phyloP scores from a whole-genome alignment of 495 filamentous ascomycete species.

The Geoglossum glabrum region DNA sequence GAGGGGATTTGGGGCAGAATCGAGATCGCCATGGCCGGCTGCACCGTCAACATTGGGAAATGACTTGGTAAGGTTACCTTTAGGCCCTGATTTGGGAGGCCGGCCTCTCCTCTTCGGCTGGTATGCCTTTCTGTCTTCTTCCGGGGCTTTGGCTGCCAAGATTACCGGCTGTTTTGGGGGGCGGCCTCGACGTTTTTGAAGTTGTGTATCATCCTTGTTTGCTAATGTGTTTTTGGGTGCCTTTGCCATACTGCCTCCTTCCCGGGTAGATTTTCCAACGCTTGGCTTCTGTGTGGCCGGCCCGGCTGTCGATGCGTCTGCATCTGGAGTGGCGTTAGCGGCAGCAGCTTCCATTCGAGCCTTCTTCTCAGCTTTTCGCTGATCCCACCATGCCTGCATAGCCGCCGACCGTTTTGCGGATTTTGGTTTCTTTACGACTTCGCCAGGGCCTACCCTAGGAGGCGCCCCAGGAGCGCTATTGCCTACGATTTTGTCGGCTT shows the following conservation, averaged over 20 bases:
- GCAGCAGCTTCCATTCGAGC: neutral
- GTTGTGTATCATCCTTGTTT: neutral
- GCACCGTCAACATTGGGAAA: neutral
- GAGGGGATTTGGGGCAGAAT: neutral
- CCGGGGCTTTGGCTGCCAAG: neutral
- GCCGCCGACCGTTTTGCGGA: constrained; percentile 2
- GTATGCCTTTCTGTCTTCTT: neutral
- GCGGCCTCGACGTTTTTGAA: neutral
- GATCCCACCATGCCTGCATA: constrained; percentile 1
- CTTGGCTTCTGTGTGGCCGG: neutral
- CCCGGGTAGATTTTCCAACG: neutral
- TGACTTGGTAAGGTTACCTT: neutral
- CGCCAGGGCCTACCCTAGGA: neutral
- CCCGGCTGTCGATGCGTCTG: neutral
- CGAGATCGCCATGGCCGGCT: neutral
- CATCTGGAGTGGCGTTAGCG: neutral
- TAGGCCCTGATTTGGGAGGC: neutral
- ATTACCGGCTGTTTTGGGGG: neutral
- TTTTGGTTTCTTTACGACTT: neutral
- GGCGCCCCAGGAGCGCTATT: neutral
- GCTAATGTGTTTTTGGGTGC: neutral
- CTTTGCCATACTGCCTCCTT: neutral
- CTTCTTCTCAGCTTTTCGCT: neutral
- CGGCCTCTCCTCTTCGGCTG: neutral
- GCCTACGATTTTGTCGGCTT: neutral